Evolutionary conservation across 1,284 basidiomycete genomes (phyloP).

Genomic region (Singerocomus inundabilis): DNA sequence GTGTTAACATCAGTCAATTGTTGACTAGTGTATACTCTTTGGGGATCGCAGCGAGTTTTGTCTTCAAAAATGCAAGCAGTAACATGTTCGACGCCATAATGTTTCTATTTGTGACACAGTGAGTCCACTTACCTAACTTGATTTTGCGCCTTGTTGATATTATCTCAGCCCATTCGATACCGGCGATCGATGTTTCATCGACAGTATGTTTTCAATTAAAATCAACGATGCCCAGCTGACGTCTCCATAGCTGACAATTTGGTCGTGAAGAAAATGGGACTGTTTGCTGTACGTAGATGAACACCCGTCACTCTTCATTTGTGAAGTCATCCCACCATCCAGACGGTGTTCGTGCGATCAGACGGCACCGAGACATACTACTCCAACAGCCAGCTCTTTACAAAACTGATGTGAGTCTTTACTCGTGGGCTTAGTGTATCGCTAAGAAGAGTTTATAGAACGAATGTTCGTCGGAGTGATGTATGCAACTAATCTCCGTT

Average conservation of each 20-base stretch:
- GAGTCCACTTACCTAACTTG: slow-evolving; percentile 26
- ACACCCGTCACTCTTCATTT: background rate
- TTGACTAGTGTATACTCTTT: slow-evolving; percentile 69
- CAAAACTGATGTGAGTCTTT: slow-evolving; percentile 62
- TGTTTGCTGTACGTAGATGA: slow-evolving; percentile 56
- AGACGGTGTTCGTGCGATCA: slow-evolving; percentile 63
- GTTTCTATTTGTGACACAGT: slow-evolving; percentile 80
- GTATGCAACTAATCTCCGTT: slow-evolving; percentile 34
- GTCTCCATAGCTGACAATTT: slow-evolving; percentile 54
- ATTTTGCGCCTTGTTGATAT: slow-evolving; percentile 16
- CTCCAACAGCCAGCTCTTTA: slow-evolving; percentile 72
- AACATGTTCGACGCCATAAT: slow-evolving; percentile 74
- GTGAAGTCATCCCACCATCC: slow-evolving; percentile 8
- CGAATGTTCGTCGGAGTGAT: slow-evolving; percentile 68
- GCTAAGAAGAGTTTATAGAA: slow-evolving; percentile 37
- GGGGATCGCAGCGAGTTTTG: slow-evolving; percentile 68
- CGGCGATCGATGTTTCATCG: slow-evolving; percentile 73
- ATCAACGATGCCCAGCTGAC: background rate
- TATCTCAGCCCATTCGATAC: slow-evolving; percentile 66
- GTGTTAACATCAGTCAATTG: slow-evolving; percentile 57
- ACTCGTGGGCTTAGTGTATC: background rate
- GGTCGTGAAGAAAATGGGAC: slow-evolving; percentile 72
- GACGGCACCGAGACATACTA: slow-evolving; percentile 78
- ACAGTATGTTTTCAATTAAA: slow-evolving; percentile 36
- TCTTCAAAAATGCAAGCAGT: slow-evolving; percentile 71